Evolutionary conservation across 2,329 filamentous ascomycete genomes (phyloP).

Genomic region (Aspergillus oerlinghausenensis): DNA sequence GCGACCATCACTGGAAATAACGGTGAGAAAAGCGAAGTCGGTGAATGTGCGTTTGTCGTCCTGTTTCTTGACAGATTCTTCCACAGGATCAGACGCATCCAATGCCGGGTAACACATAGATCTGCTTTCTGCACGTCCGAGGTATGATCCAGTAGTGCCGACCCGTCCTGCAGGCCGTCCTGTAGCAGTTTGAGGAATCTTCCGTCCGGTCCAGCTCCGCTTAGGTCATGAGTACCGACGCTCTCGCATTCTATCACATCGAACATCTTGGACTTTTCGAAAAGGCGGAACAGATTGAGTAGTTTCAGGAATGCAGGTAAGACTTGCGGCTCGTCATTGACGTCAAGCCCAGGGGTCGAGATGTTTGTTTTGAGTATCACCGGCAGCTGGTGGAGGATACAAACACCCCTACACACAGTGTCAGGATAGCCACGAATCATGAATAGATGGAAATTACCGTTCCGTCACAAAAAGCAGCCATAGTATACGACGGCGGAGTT

Average conservation of each 20-base stretch:
- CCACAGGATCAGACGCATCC: constrained; percentile 51
- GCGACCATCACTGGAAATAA: constrained; percentile 41
- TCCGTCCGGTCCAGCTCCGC: constrained; percentile 25
- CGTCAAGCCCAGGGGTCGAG: constrained; percentile 33
- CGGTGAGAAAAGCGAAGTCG: constrained; percentile 4
- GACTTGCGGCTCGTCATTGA: constrained; percentile 42
- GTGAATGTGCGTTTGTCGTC: constrained; percentile 18
- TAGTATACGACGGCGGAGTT: constrained; percentile 44
- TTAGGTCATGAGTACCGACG: constrained; percentile 1
- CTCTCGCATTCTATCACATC: constrained; percentile 39
- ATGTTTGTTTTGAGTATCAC: constrained; percentile 42
- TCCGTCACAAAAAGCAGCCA: constrained; percentile 50
- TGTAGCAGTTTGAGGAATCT: constrained; percentile 30
- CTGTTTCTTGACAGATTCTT: constrained; percentile 33
- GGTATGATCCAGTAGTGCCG: constrained; percentile 36
- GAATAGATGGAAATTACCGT: constrained; percentile 11
- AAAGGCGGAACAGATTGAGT: constrained; percentile 48
- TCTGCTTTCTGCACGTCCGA: constrained; percentile 49
- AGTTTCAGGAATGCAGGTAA: constrained; percentile 49
- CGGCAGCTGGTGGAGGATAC: constrained; percentile 48
- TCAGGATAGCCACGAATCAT: not conserved
- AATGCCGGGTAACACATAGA: constrained; percentile 48
- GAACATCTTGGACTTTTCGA: constrained; percentile 48
- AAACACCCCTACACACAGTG: constrained; percentile 38
- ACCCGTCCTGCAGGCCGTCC: constrained; percentile 40